Evolutionary conservation across 2,329 filamentous ascomycete genomes (phyloP), one percentile per base, ranked within the genome.

Genomic region (Fusarium haematococcum): DNA sequence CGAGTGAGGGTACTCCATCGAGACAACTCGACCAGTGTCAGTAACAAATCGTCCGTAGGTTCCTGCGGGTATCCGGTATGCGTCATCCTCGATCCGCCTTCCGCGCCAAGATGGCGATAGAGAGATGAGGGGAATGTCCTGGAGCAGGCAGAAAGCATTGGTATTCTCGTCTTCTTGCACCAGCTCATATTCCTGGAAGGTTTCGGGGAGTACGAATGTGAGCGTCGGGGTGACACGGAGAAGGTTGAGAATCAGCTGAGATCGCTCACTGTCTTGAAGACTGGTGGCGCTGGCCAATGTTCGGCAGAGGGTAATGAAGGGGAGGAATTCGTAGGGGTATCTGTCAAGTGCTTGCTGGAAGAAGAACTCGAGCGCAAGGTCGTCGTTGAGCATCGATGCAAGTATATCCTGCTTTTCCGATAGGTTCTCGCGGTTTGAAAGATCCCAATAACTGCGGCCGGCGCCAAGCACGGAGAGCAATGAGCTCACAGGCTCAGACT

Each of bases 131-230:
- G 91, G 86, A 9, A 95, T 84, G 61, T 91, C 88, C 52, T 88
- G 86, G 1, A 88, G 85, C 5, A 98, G 88, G 69, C 90, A 88
- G 69, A 98, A 93, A 20, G 90, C 91, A 77, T 97, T 97, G 30
- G 90, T 91, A 75, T 97, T 95, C 68, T 97, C 94, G 73, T 98
- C 94, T 82, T 98, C 95, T 63, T 93, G 91, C 43, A 93, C 91
- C 14, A 95, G 90, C 70, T 92, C 90, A 77, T 97, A 98, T 39
- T 89, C 90, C 48, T 89, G 88, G 80, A 97, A 98, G 35, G 89
- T 83, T 0, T 88, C 83, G 1, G 94, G 92, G n/a, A 98, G 87
- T 14, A 89, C 86, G 75, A 97, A 92, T 32, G 96, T 98, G 64
- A 98, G 90, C 8, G 90, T 92, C 2, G 91, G 89, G 63, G 95